Evolutionary conservation across 1,284 basidiomycete genomes (phyloP).

Genomic region (Stygiomarasmius scandens): DNA sequence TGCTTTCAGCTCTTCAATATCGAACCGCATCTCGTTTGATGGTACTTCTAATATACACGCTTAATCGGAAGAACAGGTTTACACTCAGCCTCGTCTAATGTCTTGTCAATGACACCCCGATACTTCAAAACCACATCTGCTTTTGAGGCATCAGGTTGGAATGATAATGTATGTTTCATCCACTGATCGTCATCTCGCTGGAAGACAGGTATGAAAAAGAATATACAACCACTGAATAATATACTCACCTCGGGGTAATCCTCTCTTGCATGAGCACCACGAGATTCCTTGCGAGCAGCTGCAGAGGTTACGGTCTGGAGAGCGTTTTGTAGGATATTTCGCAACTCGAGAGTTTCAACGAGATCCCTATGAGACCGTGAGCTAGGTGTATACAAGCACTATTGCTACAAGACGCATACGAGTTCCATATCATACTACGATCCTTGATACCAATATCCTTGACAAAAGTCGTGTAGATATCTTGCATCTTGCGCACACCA

Average conservation of each 20-base stretch:
- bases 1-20: no score
- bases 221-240: slow-evolving; percentile 41
- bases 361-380: slow-evolving; percentile 66
- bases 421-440: slow-evolving; percentile 99
- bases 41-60: slow-evolving; percentile 67
- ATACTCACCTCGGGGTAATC: slow-evolving; percentile 75
- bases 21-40: background rate
- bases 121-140: slow-evolving; percentile 92
- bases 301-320: slow-evolving; percentile 96
- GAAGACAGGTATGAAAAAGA: slow-evolving; percentile 5
- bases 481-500: slow-evolving; percentile 85
- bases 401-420: slow-evolving; percentile 49
- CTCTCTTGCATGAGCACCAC: slow-evolving; percentile 97
- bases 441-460: slow-evolving; percentile 92
- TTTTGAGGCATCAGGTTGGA: slow-evolving; percentile 72
- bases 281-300: slow-evolving; percentile 94
- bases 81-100: slow-evolving; percentile 96
- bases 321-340: slow-evolving; percentile 94
- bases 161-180: slow-evolving; percentile 96
- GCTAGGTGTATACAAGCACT: background rate
- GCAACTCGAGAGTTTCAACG: slow-evolving; percentile 95
- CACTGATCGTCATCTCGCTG: slow-evolving; percentile 87
- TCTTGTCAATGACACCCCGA: slow-evolving; percentile 81
- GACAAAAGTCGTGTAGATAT: slow-evolving; percentile 87
- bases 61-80: slow-evolving; percentile 88